These are phyloP conservation scores for Byssothecium circinans DNA, from an alignment of 2,329 filamentous ascomycete genomes.

Conservation along the genomic window DNA sequence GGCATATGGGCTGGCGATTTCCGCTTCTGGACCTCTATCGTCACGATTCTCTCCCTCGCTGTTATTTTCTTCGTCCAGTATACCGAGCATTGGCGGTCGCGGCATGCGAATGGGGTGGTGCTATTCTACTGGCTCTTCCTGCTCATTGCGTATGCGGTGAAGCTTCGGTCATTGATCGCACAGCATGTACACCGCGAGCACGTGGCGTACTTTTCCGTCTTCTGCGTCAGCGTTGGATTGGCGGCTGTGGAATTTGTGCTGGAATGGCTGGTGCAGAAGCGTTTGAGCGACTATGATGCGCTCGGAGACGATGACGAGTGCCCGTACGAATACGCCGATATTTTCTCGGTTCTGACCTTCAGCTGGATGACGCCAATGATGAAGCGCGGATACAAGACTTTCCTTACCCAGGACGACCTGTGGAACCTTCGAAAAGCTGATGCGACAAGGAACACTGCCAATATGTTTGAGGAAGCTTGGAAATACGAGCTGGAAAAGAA, in stretches of 20 bases:
- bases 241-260: slow-evolving; percentile 71
- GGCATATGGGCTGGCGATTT: slow-evolving; percentile 78
- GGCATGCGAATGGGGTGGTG: slow-evolving; percentile 83
- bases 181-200: slow-evolving; percentile 70
- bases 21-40: slow-evolving; percentile 77
- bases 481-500: slow-evolving; percentile 70
- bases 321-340: slow-evolving; percentile 84
- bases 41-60: slow-evolving; percentile 70
- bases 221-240: slow-evolving; percentile 71
- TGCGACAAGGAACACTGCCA: slow-evolving; percentile 73
- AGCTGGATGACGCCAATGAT: slow-evolving; percentile 99
- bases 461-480: slow-evolving; percentile 75
- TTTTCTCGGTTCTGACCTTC: slow-evolving; percentile 93
- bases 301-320: slow-evolving; percentile 70
- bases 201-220: slow-evolving; percentile 75
- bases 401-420: slow-evolving; percentile 88
- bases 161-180: slow-evolving; percentile 81
- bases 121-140: slow-evolving; percentile 92
- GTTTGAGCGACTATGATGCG: slow-evolving; percentile 67
- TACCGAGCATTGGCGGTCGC: slow-evolving; percentile 78
- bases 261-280: slow-evolving; percentile 87
- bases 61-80: slow-evolving; percentile 82
- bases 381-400: slow-evolving; percentile 90
- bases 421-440: slow-evolving; percentile 87
- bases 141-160: slow-evolving; percentile 74